phyloP scores from a whole-genome alignment of 2,329 filamentous ascomycete species.

The Xylariaceae sp. region DNA sequence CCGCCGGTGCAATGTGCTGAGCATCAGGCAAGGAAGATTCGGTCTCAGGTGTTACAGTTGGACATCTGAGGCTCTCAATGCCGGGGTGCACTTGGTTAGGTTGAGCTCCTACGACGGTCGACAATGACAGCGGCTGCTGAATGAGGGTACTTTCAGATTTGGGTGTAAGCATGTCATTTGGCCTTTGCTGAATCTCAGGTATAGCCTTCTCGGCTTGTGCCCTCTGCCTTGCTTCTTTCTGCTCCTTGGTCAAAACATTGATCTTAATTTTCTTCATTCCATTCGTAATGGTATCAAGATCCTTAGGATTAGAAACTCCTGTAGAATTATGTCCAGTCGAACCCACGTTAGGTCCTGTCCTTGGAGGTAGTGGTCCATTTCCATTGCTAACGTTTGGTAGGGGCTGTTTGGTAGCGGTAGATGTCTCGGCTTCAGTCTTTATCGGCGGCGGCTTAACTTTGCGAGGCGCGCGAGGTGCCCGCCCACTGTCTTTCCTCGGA shows the following conservation, averaged over 20 bases:
- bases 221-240: conserved; percentile 60
- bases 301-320: conserved; percentile 37
- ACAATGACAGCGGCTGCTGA: background rate
- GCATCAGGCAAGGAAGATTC: background rate
- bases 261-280: conserved; percentile 69
- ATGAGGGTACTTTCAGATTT: conserved; percentile 4
- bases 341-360: background rate
- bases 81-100: background rate
- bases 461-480: conserved; percentile 44
- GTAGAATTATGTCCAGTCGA: conserved; percentile 10
- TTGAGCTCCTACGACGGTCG: background rate
- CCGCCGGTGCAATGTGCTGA: background rate
- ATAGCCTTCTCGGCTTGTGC: conserved; percentile 31
- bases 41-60: background rate
- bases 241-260: conserved; percentile 63
- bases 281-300: conserved; percentile 60
- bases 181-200: background rate
- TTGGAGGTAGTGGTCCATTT: conserved; percentile 1
- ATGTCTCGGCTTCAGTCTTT: conserved; percentile 17
- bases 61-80: background rate
- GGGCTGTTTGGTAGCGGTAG: conserved; percentile 17
- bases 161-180: background rate
- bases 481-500: conserved; percentile 50
- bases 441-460: conserved; percentile 40
- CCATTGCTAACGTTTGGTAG: conserved; percentile 3